Evolutionary conservation across 2,329 filamentous ascomycete genomes (phyloP).

Genomic region (Pseudogymnoascus pannorum): DNA sequence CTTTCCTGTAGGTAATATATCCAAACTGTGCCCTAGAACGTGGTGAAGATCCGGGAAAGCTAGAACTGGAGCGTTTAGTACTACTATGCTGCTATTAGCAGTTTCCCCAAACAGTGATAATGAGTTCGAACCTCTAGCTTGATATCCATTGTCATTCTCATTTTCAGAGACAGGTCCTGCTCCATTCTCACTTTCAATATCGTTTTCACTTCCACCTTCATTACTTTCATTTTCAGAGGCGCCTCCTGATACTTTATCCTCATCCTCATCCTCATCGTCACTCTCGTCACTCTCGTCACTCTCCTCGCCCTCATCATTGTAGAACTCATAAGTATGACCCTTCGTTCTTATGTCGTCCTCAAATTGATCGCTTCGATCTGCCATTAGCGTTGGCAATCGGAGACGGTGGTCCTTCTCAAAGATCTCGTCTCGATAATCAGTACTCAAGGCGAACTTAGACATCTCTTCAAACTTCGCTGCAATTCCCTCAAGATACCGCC

Average conservation of each 20-base stretch:
- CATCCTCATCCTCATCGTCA: background rate
- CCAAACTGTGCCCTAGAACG: background rate
- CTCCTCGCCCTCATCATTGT: background rate
- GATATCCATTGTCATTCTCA: too few species aligned
- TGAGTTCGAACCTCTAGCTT: background rate
- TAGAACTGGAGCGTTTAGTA: background rate
- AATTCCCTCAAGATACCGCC: constrained; percentile 12
- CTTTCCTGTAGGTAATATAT: background rate
- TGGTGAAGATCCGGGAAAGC: background rate
- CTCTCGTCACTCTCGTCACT: background rate
- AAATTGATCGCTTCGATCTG: constrained; percentile 12
- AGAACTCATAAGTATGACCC: constrained; percentile 13
- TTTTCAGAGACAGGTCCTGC: too few species aligned
- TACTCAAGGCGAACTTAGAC: constrained; percentile 12
- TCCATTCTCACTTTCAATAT: too few species aligned
- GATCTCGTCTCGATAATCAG: constrained; percentile 12
- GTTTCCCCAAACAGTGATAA: background rate
- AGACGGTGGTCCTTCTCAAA: constrained; percentile 10
- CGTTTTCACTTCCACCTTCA: background rate
- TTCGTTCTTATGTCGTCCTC: constrained; percentile 10
- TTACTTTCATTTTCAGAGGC: constrained; percentile 1
- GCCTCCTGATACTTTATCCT: background rate
- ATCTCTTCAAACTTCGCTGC: constrained; percentile 14
- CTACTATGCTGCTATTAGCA: background rate
- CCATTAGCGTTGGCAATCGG: constrained; percentile 13